Conservation (phyloP, 345 rosid genomes). For the Chamaenerion angustifolium region DNA sequence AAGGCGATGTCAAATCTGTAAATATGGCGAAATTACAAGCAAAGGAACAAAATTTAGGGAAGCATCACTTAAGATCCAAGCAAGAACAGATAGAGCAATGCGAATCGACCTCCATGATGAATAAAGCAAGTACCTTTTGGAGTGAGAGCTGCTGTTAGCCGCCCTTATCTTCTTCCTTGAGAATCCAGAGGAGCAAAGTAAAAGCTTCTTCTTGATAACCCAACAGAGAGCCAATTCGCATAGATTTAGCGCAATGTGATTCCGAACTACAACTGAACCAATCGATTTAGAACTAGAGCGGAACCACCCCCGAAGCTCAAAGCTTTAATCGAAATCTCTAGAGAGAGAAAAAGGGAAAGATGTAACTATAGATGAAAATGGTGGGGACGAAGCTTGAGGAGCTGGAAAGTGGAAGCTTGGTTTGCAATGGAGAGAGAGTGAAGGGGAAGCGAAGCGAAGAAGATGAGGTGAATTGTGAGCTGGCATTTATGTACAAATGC, state of each 20-base stretch:
- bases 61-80: constrained; percentile 76
- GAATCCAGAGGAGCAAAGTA: constrained; percentile 31
- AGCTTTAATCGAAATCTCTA: constrained; percentile 17
- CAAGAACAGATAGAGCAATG: constrained; percentile 29
- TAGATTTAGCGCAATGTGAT: constrained; percentile 27
- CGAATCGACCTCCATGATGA: constrained; percentile 4
- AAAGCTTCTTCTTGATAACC: constrained; percentile 20
- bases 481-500: not conserved
- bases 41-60: constrained; percentile 13
- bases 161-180: constrained; percentile 48
- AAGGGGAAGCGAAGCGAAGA: constrained; percentile 7
- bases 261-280: constrained; percentile 18
- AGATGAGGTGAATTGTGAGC: not conserved
- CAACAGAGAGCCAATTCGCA: constrained; percentile 31
- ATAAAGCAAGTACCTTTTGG: constrained; percentile 16
- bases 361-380: constrained; percentile 16
- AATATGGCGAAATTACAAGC: not conserved
- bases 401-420: constrained; percentile 71
- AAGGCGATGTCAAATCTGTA: too few species aligned
- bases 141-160: constrained; percentile 16
- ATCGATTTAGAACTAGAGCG: constrained; percentile 11
- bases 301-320: not conserved
- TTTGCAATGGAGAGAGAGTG: constrained; percentile 70
- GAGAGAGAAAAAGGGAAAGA: constrained; percentile 5
- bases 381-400: constrained; percentile 15